Conservation (phyloP, 2,329 filamentous ascomycete genomes). For the Whalleya microplaca region DNA sequence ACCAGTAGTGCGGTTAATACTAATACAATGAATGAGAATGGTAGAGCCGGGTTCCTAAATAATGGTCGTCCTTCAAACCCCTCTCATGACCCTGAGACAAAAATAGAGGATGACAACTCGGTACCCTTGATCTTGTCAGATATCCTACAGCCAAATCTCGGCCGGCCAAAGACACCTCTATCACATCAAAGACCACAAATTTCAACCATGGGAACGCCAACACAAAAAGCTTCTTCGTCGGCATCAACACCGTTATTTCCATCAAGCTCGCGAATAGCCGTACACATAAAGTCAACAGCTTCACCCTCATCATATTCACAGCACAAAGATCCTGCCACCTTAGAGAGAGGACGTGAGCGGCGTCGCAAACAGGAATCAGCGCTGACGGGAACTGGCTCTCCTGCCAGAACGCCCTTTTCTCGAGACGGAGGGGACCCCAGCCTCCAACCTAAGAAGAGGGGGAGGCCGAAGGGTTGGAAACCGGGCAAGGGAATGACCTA, state of each 20-base stretch:
- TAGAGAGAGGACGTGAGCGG: constrained; percentile 2
- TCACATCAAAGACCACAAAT: constrained; percentile 9
- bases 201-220: not conserved
- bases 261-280: constrained; percentile 24
- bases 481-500: constrained; percentile 41
- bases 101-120: constrained; percentile 1
- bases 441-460: constrained; percentile 40
- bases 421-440: constrained; percentile 15
- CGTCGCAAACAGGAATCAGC: constrained; percentile 9
- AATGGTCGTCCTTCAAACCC: not conserved
- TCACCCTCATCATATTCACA: constrained; percentile 21
- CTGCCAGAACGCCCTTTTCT: constrained; percentile 5
- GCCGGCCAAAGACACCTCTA: not conserved
- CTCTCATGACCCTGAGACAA: not conserved
- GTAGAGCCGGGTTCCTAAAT: constrained; percentile 1
- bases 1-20: constrained; percentile 5
- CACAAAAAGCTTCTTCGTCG: constrained; percentile 9
- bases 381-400: not conserved
- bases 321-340: constrained; percentile 1
- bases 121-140: constrained; percentile 17
- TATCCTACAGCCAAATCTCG: constrained; percentile 10
- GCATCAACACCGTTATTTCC: constrained; percentile 4
- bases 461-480: constrained; percentile 55
- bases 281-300: constrained; percentile 32
- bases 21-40: not conserved